phyloP scores from a whole-genome alignment of 495 filamentous ascomycete genomes.

The Emericellopsis terricola region DNA sequence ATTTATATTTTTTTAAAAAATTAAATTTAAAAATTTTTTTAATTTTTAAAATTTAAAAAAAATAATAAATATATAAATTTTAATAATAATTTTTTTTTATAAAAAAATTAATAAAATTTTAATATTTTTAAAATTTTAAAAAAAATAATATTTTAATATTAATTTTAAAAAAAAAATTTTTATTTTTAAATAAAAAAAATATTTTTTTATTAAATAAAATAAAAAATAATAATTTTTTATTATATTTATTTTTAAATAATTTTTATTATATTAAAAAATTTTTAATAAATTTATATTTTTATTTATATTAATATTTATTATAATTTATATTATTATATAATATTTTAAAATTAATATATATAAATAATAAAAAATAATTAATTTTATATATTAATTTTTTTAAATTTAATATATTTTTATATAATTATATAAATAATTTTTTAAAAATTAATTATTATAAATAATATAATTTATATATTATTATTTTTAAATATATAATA shows the following conservation, averaged over 20 bases:
- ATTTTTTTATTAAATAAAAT: no score
- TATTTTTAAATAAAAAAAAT: no score
- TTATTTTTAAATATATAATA: not conserved
- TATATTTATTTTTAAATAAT: not conserved
- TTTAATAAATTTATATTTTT: not conserved
- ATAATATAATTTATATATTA: not conserved
- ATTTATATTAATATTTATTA: not conserved
- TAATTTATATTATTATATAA: not conserved
- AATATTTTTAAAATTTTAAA: not conserved
- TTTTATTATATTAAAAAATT: not conserved
- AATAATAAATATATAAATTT: not conserved
- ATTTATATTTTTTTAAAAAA: not conserved
- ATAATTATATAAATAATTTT: not conserved
- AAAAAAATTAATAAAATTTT: not conserved
- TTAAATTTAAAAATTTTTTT: not conserved
- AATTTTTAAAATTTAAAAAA: not conserved
- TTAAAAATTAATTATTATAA: not conserved
- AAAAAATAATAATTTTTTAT: not conserved
- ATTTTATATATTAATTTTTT: not conserved
- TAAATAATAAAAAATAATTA: not conserved
- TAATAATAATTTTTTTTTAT: not conserved
- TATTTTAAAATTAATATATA: not conserved
- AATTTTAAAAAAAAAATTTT: no score
- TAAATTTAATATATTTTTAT: not conserved
- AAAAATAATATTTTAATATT: no score